Conservation (phyloP, 1,139 yeast species). For the Geotrichum klebahnii region DNA sequence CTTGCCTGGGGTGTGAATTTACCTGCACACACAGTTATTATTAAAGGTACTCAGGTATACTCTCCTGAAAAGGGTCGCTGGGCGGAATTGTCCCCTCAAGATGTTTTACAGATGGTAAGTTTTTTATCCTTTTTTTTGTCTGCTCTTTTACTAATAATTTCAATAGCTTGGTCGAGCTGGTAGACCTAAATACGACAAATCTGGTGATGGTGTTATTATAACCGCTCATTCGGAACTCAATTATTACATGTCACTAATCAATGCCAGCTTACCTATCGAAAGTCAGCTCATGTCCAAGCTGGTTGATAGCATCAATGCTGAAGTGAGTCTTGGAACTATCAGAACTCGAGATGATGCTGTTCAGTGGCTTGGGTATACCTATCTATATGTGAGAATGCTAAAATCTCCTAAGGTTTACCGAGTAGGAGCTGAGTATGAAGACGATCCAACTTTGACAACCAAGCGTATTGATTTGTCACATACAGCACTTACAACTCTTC, state of each 20-base stretch:
- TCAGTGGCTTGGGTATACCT: conserved; percentile 75
- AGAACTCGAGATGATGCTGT: conserved; percentile 60
- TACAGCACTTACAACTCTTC: conserved; percentile 63
- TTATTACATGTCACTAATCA: conserved; percentile 80
- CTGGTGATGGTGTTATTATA: conserved; percentile 91
- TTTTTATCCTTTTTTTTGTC: conserved; percentile 31
- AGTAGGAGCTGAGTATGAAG: conserved; percentile 63
- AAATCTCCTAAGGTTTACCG: conserved; percentile 69
- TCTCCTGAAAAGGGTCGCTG: conserved; percentile 86
- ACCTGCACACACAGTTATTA: conserved; percentile 94
- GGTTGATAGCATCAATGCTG: conserved; percentile 81
- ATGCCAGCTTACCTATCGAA: conserved; percentile 89
- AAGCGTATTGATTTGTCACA: conserved; percentile 68
- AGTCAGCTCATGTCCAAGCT: conserved; percentile 72
- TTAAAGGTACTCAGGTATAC: conserved; percentile 91
- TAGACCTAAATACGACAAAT: conserved; percentile 85
- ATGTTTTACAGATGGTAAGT: conserved; percentile 73
- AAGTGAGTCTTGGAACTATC: conserved; percentile 70
- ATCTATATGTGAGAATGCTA: conserved; percentile 76
- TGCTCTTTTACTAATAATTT: neutral
- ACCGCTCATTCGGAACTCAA: conserved; percentile 83
- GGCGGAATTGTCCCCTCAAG: conserved; percentile 89
- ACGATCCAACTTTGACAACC: conserved; percentile 47
- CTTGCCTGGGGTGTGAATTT: conserved; percentile 98
- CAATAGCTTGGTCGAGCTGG: conserved; percentile 78